A percentile compares a stretch with the other conserved stretches of the same genome.
phyloP scores from a whole-genome alignment of 805 yeast species.

The Candida schatavii region DNA sequence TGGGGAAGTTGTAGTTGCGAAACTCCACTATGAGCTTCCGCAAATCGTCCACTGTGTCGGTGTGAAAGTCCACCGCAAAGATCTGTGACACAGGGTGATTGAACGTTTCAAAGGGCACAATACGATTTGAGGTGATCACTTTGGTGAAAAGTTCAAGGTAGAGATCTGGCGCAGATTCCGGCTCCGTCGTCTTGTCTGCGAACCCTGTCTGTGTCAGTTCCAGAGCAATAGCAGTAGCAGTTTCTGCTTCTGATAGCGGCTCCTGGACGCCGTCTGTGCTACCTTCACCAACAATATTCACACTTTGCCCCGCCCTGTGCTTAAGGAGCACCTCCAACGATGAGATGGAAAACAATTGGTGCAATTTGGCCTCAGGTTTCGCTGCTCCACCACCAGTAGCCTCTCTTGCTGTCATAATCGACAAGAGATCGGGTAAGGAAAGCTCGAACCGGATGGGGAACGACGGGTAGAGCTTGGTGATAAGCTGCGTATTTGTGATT shows the following conservation, averaged over 20 bases:
- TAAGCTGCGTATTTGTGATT: slow-evolving; percentile 50
- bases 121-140: slow-evolving; percentile 53
- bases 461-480: slow-evolving; percentile 47
- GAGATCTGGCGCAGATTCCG: slow-evolving; percentile 24
- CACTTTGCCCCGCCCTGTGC: slow-evolving; percentile 10
- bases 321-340: slow-evolving; percentile 31
- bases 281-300: too few species aligned
- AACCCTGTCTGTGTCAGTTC: not conserved
- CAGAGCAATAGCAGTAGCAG: not conserved
- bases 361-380: slow-evolving; percentile 10
- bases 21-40: slow-evolving; percentile 51
- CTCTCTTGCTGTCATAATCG: slow-evolving; percentile 18
- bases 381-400: slow-evolving; percentile 21
- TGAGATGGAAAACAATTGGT: slow-evolving; percentile 36
- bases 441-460: slow-evolving; percentile 57
- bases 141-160: slow-evolving; percentile 59
- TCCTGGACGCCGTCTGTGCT: slow-evolving; percentile 6
- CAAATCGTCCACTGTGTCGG: slow-evolving; percentile 54
- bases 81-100: slow-evolving; percentile 82
- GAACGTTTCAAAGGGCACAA: slow-evolving; percentile 80
- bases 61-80: slow-evolving; percentile 54
- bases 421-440: slow-evolving; percentile 35
- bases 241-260: not conserved
- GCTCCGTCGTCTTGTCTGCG: not conserved
- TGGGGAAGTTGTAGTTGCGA: slow-evolving; percentile 53